Base-by-base conservation (phyloP, 2,329 filamentous ascomycete species). In the Cladophialophora psammophila region DNA sequence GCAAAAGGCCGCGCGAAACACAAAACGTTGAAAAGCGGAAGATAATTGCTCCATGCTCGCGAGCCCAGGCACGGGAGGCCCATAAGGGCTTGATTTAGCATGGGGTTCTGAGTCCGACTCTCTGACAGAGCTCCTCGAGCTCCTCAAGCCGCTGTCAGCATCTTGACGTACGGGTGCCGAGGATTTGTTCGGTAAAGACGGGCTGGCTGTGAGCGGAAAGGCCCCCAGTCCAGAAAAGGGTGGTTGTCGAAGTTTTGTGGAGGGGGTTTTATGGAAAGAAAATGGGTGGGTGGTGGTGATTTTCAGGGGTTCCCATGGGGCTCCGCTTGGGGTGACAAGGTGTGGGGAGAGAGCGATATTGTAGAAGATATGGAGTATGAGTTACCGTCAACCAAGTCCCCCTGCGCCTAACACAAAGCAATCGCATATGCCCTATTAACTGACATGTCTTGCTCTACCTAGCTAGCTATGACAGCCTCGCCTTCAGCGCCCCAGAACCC, bases 391-490 rank as follows among this genome's bases (percentile, higher is more conserved):
- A 26, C 26, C 26, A 26, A 26, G 26, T 26, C 26, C 26, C 26
- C 26, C 26, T 26, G 26, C 26, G 26, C 26, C 26, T 26, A 26
- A 26, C 26, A 26, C 26, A 26, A 26, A 2, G 26, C 26, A 26
- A 26, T 26, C 3, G 3, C 2, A 26, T 26, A 26, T 26, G 26
- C 3, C 26, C 26, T 3, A 26, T 26, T 26, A 26, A 26, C 26
- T 26, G 3, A 26, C 26, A 2, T 26, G 3, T 26, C 26, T 26
- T 26, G 26, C 26, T 26, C 13, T 42, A 48, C 6, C n/a, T 18
- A 12, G n/a, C 42, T 18, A 48, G 8, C 36, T 53, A 55, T 42
- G 40, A 63, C 50, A 63, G 26, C 34, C 40, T 63, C 32, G 60
- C 48, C 40, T 42, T 63, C 36, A 50, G 48, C 26, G 9, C 15